Evolutionary conservation across 169 alveolate genomes (phyloP).

Genomic region (Eimeria falciformis): DNA sequence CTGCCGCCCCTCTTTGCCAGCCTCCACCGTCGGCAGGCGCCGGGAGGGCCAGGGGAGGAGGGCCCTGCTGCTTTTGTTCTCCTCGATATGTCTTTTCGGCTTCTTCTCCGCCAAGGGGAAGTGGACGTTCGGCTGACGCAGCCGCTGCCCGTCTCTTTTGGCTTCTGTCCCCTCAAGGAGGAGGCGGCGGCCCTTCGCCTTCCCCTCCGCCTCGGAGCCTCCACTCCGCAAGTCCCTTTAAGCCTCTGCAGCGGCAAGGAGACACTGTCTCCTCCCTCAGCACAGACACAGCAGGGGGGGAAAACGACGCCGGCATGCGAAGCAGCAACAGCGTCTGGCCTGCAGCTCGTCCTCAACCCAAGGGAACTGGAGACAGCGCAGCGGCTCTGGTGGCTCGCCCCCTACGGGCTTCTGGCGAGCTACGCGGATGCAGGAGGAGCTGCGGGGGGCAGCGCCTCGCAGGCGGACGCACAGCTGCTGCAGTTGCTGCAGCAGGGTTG

Average conservation of each 20-base stretch:
- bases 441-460: background rate
- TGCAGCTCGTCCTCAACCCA: constrained; percentile 15
- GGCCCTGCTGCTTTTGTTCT: background rate
- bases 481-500: constrained; percentile 72
- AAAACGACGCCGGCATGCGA: too few species aligned
- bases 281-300: too few species aligned
- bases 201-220: constrained; percentile 7
- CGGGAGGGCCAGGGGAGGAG: background rate
- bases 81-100: background rate
- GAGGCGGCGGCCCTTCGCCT: background rate
- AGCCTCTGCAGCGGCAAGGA: too few species aligned
- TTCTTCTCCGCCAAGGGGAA: constrained; percentile 27
- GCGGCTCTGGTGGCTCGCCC: constrained; percentile 69
- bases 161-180: background rate
- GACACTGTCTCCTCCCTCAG: too few species aligned
- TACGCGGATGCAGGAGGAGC: background rate
- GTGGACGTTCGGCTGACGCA: constrained; percentile 5
- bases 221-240: background rate
- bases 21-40: constrained; percentile 12
- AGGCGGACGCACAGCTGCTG: constrained; percentile 29
- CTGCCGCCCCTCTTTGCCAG: constrained; percentile 41
- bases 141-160: constrained; percentile 22
- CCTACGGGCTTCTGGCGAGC: background rate
- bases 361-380: constrained; percentile 31
- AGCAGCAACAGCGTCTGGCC: background rate